Evolutionary conservation across 805 yeast species (phyloP).

Genomic region (Yamadazyma olivae): DNA sequence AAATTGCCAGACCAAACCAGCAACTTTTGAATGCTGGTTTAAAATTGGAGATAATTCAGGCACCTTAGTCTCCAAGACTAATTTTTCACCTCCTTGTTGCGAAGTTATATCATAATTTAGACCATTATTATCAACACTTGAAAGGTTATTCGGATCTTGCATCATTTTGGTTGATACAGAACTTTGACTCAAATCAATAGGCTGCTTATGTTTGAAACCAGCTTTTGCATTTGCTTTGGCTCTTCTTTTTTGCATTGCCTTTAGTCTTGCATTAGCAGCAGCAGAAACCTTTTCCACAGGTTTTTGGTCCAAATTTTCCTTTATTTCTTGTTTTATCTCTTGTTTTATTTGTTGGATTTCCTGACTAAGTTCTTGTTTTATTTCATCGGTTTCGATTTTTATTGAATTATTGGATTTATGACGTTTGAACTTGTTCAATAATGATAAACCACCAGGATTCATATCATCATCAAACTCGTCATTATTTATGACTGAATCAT

Average conservation of each 20-base stretch:
- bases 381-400: conserved; percentile 12
- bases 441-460: conserved; percentile 17
- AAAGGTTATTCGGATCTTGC: conserved; percentile 29
- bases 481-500: conserved; percentile 9
- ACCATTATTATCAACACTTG: neutral
- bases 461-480: conserved; percentile 10
- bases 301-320: neutral
- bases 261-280: conserved; percentile 66
- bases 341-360: conserved; percentile 2
- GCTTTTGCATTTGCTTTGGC: conserved; percentile 70
- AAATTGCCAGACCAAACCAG: conserved; percentile 86
- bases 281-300: conserved; percentile 10
- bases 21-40: conserved; percentile 66
- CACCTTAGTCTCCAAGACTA: conserved; percentile 77
- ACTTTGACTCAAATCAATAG: conserved; percentile 70
- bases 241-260: conserved; percentile 91
- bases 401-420: conserved; percentile 41
- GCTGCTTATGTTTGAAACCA: conserved; percentile 39
- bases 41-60: conserved; percentile 64
- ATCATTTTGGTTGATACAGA: conserved; percentile 58
- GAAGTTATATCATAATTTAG: conserved; percentile 61
- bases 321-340: conserved; percentile 1
- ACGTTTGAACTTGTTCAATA: conserved; percentile 47
- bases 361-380: conserved; percentile 3
- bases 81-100: conserved; percentile 74